Evolutionary conservation across 1,284 basidiomycete species (phyloP), one percentile per base, ranked within the genome.

Genomic region (Omphalotus olearius): DNA sequence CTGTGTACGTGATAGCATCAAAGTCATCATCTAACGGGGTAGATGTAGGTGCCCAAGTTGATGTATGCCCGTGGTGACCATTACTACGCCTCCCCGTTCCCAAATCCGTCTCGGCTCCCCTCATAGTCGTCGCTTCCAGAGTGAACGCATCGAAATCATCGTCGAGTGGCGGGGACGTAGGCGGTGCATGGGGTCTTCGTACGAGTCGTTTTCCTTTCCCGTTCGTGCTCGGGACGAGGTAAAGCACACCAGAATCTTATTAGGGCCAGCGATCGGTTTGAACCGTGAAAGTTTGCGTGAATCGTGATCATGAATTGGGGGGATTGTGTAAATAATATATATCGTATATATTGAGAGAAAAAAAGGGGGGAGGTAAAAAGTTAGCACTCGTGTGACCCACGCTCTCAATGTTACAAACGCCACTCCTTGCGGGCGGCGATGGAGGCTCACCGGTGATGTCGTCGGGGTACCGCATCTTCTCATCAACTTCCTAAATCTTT

Each of bases 121-220:
- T 3, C 30, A 33, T 33, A 33, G 30, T 33, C 3, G 30, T 33
- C 7, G 47, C 42, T 10, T 54, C 45, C 62, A 67, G 47, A 61
- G 70, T 74, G 47, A 66, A 57, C 26, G 69, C 69, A 60, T 74
- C 72, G 56, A 74, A 74, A 56, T 67, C 68, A 53, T 72, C 70
- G 45, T 68, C 68, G 36, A 73, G 64, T 14, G 69, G 67, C 42
- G 66, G 61, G 43, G 66, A 70, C 17, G 69, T 71, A 3, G 64
- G 65, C 7, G 70, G 64, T 6, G 66, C 62, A 40, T 66, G 63
- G 13, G 65, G 59, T 46, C 65, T 58, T 57, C 69, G 60, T 25
- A 55, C 41, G 17, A 55, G 30, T 5, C 42, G 54, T 52, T 51
- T 51, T 5, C 36, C 42, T 10, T 45, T 17, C 2, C 59, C 64